Percentiles rank a stretch among this genome's conserved stretches.
Evolutionary conservation across 1,284 basidiomycete genomes (phyloP).

Genomic region (Coriolopsis trogii): DNA sequence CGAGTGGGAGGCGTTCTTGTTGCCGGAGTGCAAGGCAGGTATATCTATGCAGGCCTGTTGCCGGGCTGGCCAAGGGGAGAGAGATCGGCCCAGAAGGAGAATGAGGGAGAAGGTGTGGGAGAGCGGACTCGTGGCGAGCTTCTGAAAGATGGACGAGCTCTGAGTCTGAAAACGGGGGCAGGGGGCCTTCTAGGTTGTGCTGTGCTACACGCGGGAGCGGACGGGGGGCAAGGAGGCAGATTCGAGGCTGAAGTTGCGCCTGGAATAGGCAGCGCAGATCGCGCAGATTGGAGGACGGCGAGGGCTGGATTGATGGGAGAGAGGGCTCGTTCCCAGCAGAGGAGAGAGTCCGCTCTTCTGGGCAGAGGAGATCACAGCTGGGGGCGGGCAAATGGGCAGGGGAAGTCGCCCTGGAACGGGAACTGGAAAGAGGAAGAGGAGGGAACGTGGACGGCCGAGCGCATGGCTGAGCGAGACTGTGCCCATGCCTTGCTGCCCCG

Average conservation of each 20-base stretch:
- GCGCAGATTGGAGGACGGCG: too few species aligned
- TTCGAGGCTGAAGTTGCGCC: conserved; percentile 10
- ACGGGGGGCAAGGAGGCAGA: conserved; percentile 2
- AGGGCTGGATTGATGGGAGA: too few species aligned
- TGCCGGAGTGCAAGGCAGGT: neutral
- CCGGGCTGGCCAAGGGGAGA: conserved; percentile 1
- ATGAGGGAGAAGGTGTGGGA: conserved; percentile 15
- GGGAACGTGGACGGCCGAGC: conserved; percentile 14
- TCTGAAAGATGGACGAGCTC: conserved; percentile 9
- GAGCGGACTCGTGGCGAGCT: conserved; percentile 13
- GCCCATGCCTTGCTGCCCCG: neutral
- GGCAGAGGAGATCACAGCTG: conserved; percentile 10
- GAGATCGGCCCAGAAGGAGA: conserved; percentile 1
- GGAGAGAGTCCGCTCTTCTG: conserved; percentile 20
- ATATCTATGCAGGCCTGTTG: conserved; percentile 10
- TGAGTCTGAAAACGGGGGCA: conserved; percentile 8
- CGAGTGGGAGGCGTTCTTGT: neutral
- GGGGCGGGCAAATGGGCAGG: neutral
- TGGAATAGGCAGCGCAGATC: conserved; percentile 21
- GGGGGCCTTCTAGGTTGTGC: conserved; percentile 9
- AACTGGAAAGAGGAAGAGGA: conserved; percentile 7
- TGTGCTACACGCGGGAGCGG: too few species aligned
- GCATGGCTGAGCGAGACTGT: conserved; percentile 1
- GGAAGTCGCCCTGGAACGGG: too few species aligned
- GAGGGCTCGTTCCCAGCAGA: conserved; percentile 20